Conservation (phyloP, 108 stramenopile species). For the Pinguiococcus pyrenoidosus region DNA sequence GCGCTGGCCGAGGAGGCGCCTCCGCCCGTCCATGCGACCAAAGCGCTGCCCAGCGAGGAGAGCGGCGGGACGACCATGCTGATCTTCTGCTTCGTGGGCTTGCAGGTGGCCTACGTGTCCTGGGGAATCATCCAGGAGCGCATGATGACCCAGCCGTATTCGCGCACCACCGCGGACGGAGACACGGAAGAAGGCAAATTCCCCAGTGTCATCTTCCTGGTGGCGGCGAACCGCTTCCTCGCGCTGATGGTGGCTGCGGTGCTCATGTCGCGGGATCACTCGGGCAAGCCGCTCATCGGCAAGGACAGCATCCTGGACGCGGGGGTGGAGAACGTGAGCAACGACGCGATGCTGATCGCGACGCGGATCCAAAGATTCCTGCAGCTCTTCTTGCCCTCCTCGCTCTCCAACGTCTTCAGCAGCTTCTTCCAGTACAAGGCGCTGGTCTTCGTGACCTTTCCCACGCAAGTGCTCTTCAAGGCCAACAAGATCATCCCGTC, state of each 20-base stretch:
- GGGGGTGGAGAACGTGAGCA: too few species aligned
- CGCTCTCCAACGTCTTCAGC: slow-evolving; percentile 32
- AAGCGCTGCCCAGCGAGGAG: too few species aligned
- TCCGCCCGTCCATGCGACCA: too few species aligned
- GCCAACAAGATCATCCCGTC: slow-evolving; percentile 39
- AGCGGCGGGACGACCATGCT: too few species aligned
- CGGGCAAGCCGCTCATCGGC: neutral
- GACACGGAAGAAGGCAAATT: slow-evolving; percentile 24
- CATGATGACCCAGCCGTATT: slow-evolving; percentile 80
- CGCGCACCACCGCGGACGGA: slow-evolving; percentile 6
- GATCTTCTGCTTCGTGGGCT: slow-evolving; percentile 17
- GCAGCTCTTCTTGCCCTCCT: slow-evolving; percentile 43
- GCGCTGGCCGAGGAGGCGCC: too few species aligned
- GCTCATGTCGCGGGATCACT: slow-evolving; percentile 3
- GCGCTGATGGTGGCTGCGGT: slow-evolving; percentile 21
- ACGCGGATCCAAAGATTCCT: too few species aligned
- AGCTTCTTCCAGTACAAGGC: slow-evolving; percentile 34
- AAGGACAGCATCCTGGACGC: neutral
- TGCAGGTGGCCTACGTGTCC: slow-evolving; percentile 33
- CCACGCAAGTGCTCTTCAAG: slow-evolving; percentile 33
- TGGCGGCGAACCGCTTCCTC: slow-evolving; percentile 33
- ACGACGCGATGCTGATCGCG: too few species aligned
- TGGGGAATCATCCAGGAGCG: slow-evolving; percentile 44
- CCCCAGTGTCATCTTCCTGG: slow-evolving; percentile 23
- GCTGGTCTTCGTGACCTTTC: slow-evolving; percentile 34